These are phyloP conservation scores for Pholiota adiposa DNA, from an alignment of 1,284 basidiomycete species.

Conservation along the genomic window DNA sequence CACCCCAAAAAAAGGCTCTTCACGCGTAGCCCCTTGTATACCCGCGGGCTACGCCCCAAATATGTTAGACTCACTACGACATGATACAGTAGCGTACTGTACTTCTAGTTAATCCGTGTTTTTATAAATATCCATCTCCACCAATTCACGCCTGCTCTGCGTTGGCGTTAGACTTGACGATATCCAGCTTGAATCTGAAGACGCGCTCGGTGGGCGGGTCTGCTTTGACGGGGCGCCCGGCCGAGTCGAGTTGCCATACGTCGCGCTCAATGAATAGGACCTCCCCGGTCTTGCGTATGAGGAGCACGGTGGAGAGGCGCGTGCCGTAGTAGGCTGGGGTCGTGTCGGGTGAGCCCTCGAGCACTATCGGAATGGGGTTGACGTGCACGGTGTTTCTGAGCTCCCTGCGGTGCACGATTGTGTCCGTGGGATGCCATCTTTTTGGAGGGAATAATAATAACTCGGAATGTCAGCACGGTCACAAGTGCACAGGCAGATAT, in stretches of 20 bases:
- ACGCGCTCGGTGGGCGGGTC: constrained; percentile 51
- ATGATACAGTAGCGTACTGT: constrained; percentile 19
- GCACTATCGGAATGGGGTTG: constrained; percentile 44
- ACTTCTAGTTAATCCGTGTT: constrained; percentile 15
- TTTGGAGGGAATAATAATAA: constrained; percentile 25
- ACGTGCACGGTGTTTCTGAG: constrained; percentile 67
- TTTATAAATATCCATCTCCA: too few species aligned
- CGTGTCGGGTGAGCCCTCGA: constrained; percentile 21
- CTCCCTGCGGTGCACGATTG: constrained; percentile 52
- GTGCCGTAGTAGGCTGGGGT: constrained; percentile 58
- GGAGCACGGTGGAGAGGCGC: constrained; percentile 72
- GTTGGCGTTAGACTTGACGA: constrained; percentile 12
- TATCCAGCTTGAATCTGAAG: constrained; percentile 53
- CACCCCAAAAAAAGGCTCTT: constrained; percentile 1
- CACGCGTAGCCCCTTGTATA: constrained; percentile 7
- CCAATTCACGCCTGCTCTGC: neutral
- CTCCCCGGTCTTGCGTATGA: constrained; percentile 62
- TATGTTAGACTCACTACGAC: neutral
- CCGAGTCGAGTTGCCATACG: constrained; percentile 53
- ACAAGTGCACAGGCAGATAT: constrained; percentile 13
- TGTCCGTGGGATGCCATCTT: constrained; percentile 53
- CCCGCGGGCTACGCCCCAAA: constrained; percentile 1
- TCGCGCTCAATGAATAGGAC: constrained; percentile 76
- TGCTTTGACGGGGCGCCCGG: constrained; percentile 40
- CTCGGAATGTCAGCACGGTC: constrained; percentile 24